Conservation (phyloP, 441 rosid genomes). For the Eutrema salsugineum region DNA sequence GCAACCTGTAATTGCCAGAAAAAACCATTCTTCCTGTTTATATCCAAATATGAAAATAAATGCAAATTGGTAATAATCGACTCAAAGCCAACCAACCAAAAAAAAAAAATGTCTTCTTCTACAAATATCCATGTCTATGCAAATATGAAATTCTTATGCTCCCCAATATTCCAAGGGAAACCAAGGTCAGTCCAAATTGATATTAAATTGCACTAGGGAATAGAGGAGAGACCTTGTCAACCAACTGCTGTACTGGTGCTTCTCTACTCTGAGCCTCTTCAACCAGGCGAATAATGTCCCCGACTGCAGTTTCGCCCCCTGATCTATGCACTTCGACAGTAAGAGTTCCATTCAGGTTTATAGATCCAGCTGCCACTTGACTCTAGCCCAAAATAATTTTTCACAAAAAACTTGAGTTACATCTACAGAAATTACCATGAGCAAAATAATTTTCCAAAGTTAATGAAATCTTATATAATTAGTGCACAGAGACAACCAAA, state of each 20-base stretch:
- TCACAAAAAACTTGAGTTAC: conserved; percentile 18
- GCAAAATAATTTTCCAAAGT: background rate
- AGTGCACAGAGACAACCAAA: conserved; percentile 23
- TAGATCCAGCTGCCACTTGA: conserved; percentile 93
- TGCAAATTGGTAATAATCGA: too few species aligned
- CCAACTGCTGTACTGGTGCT: conserved; percentile 93
- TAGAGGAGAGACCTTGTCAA: conserved; percentile 74
- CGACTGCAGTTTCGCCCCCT: conserved; percentile 95
- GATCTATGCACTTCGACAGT: conserved; percentile 88
- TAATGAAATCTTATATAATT: background rate
- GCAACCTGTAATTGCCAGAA: conserved; percentile 52
- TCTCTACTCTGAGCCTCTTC: conserved; percentile 97
- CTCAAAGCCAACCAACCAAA: too few species aligned
- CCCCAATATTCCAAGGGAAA: too few species aligned
- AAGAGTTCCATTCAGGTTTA: conserved; percentile 93
- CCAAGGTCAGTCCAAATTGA: background rate
- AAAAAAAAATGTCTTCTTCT: too few species aligned
- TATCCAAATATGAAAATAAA: background rate
- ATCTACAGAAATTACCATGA: background rate
- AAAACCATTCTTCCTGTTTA: background rate
- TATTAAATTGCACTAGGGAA: conserved; percentile 5
- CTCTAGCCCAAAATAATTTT: conserved; percentile 50
- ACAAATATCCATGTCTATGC: too few species aligned
- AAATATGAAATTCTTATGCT: too few species aligned
- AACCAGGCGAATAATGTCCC: conserved; percentile 86